Base-by-base conservation (phyloP, 164 flowering plant species). In the Annona squamosa region DNA sequence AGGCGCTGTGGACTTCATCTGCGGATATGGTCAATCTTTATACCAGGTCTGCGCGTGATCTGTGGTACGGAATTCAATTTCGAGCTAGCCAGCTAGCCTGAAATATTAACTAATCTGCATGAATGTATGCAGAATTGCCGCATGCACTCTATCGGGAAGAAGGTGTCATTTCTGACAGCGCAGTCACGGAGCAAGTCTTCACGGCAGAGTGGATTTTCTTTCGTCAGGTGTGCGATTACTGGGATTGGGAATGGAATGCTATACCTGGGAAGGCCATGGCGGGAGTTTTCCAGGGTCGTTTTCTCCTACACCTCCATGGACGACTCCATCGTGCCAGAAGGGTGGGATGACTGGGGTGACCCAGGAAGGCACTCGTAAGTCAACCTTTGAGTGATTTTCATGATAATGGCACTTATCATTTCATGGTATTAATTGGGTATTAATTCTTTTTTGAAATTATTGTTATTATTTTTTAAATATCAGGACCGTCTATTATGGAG, bases 201-300 rank as follows among this genome's bases (percentile, higher is more conserved):
- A 0, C 5, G 84, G 74, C 75, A 52, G 10, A 89, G 90, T 73
- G 97, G 95, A 76, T 90, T 91, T 77, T 85, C 95, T 0, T 93
- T 91, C 86, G 81, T 82, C 48, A 73, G 88, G 6, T 65, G 90
- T 71, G 74, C 46, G 19, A 76, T 93, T 2, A 86, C 86, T 1
- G 97, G 94, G 5, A 86, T 85, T 1, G 97, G 94, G 5, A 86
- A 79, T 46, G 95, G 98, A 7, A 68, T 48, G 3, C 65, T 88
- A 19, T 90, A 84, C 75, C 77, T 93, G 3, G 95, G 97, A n/a
- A 81, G 95, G 70, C 92, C 98, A 4, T 88, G 91, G 98, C 97
- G 91, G 4, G 90, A 86, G 48, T 85, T 80, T 42, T 90, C 95
- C 0, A 85, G 91, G 62, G 94, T 90, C 48, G 82, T 91, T 5